Evolutionary conservation across 2,329 filamentous ascomycete genomes (phyloP).

Genomic region (Monosporascus sp.): DNA sequence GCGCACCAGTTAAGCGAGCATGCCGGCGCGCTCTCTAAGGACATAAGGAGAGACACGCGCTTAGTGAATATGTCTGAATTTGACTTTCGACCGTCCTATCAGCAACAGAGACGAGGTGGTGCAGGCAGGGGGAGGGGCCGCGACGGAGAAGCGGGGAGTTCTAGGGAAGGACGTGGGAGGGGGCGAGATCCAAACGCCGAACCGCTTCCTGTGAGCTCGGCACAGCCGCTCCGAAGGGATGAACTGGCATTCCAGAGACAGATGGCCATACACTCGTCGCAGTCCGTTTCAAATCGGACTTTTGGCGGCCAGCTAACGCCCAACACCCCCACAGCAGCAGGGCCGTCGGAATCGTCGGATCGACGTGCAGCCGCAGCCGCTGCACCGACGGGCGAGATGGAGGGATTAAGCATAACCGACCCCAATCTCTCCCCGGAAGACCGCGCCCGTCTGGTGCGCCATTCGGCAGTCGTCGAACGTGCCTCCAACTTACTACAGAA

Average conservation of each 20-base stretch:
- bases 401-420: conserved; percentile 46
- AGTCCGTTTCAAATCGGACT: conserved; percentile 70
- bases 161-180: conserved; percentile 19
- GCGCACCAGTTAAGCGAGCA: conserved; percentile 86
- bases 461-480: conserved; percentile 79
- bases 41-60: conserved; percentile 75
- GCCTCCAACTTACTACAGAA: conserved; percentile 76
- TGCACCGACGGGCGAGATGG: conserved; percentile 31
- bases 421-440: conserved; percentile 65
- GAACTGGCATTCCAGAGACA: conserved; percentile 89
- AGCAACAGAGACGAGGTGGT: conserved; percentile 50
- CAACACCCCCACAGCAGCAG: conserved; percentile 36
- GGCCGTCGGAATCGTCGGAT: conserved; percentile 37
- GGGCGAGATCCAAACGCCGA: conserved; percentile 87
- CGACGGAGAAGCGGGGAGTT: conserved; percentile 36
- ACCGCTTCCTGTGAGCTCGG: conserved; percentile 66
- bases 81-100: conserved; percentile 69
- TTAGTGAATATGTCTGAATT: conserved; percentile 84
- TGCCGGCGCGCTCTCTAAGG: conserved; percentile 73
- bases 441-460: conserved; percentile 72
- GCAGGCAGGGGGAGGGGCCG: conserved; percentile 32
- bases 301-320: conserved; percentile 82
- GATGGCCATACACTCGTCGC: conserved; percentile 83
- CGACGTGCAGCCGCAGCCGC: conserved; percentile 17
- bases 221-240: conserved; percentile 75